Percentiles rank a stretch among this genome's conserved stretches.
These are phyloP conservation scores for Flueggea neowawraea DNA, from an alignment of 441 rosid genomes.

Conservation along the genomic window DNA sequence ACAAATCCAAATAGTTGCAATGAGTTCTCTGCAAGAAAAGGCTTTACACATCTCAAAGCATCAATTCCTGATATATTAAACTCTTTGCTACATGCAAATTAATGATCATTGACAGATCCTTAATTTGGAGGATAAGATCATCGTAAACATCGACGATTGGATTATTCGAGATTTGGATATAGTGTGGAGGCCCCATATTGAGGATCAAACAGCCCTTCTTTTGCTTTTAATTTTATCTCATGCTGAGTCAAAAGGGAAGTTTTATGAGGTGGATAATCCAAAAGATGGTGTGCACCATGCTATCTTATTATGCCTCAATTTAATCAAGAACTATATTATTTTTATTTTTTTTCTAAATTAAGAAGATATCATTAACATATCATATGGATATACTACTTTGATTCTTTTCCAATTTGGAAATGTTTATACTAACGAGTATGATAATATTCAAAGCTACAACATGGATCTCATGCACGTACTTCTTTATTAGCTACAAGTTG, in stretches of 20 bases:
- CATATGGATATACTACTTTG: not conserved
- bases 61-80: too few species aligned
- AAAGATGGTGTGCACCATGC: not conserved
- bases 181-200: conserved; percentile 22
- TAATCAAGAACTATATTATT: not conserved
- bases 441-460: not conserved
- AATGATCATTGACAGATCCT: conserved; percentile 5
- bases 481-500: not conserved
- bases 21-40: too few species aligned
- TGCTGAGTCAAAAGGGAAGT: conserved; percentile 46
- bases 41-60: too few species aligned
- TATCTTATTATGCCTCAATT: not conserved
- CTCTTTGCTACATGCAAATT: not conserved
- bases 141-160: conserved; percentile 15
- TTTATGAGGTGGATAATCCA: conserved; percentile 24
- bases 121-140: conserved; percentile 14
- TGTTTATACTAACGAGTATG: not conserved
- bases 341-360: conserved; percentile 2
- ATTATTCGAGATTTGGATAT: conserved; percentile 10
- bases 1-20: too few species aligned
- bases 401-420: conserved; percentile 1
- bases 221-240: conserved; percentile 11
- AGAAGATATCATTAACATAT: not conserved
- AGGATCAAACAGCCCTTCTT: conserved; percentile 6
- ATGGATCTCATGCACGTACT: not conserved